These are phyloP conservation scores for Cyberlindnera japonica DNA, from an alignment of 805 yeast species.

Conservation along the genomic window DNA sequence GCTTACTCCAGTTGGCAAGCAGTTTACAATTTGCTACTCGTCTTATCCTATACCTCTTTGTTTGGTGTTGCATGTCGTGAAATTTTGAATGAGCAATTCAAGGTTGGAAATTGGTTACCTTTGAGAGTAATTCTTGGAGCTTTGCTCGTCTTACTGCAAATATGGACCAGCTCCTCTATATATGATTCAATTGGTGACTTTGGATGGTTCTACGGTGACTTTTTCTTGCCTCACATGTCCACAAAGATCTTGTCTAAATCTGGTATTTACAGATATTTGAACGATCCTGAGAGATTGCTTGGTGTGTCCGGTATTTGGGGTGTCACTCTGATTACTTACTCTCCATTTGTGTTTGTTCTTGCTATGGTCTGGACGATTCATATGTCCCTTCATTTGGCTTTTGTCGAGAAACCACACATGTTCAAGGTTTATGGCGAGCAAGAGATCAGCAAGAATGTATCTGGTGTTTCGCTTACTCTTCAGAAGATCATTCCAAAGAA, in stretches of 20 bases:
- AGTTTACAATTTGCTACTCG: constrained; percentile 48
- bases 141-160: constrained; percentile 53
- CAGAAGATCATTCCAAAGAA: constrained; percentile 35
- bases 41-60: constrained; percentile 56
- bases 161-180: constrained; percentile 67
- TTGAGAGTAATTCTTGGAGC: constrained; percentile 58
- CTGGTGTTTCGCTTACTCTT: constrained; percentile 36
- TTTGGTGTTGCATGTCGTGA: constrained; percentile 35
- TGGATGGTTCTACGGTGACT: constrained; percentile 92
- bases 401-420: constrained; percentile 78
- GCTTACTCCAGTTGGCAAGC: constrained; percentile 75
- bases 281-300: constrained; percentile 76
- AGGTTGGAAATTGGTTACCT: constrained; percentile 39
- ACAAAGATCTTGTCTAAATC: constrained; percentile 59
- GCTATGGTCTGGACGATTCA: constrained; percentile 64
- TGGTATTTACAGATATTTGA: constrained; percentile 77
- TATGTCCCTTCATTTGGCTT: constrained; percentile 63
- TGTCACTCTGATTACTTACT: constrained; percentile 54
- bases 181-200: constrained; percentile 70
- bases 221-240: constrained; percentile 57
- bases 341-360: constrained; percentile 44
- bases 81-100: constrained; percentile 26
- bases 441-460: constrained; percentile 51
- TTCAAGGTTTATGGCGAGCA: constrained; percentile 67
- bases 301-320: constrained; percentile 85